Base-by-base conservation (phyloP, 2,329 filamentous ascomycete species). In the Exophiala calicioides region DNA sequence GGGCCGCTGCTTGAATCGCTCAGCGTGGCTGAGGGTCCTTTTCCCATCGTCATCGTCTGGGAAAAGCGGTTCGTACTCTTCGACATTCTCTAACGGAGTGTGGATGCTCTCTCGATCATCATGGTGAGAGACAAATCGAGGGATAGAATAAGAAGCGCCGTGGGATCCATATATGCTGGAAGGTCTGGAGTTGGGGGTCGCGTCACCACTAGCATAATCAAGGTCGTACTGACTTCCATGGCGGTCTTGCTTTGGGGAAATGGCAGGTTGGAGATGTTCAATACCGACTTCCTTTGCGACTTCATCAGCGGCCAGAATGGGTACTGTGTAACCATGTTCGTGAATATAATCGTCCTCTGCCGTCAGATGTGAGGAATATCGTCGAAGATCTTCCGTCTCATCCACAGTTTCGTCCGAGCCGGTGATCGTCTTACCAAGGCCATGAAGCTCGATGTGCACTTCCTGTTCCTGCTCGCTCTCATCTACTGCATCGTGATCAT, bases 1-100 rank as follows among this genome's bases (percentile, higher is more conserved):
- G 4, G 75, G 71, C 27, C 74, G 71, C 45, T 67, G 69, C 65
- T 80, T 82, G 57, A 82, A 72, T 54, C 76, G 76, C 48, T 81
- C 75, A 23, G 71, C 70, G 23, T 74, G 68, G n/a, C 74, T 74
- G 38, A 76, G 62, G 6, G 71, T 72, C 46, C 76, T 71, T 18
- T 76, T 69, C 45, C 81, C 79, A 3, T 79, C 77, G 12, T 90
- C 86, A 46, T 93, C 77, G 10, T 82, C 90, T 0, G 88, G 84
- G 68, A 98, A 98, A 3, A 98, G 73, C 1, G 93, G 93, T 65
- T 97, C 91, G 61, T 97, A 97, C 65, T 97, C 90, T 60, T 90
- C 85, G 4, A 95, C 87, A 61, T 95, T 86, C 59, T 94, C 89
- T 6, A 95, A 72, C 4, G 87, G 88, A 3, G 85, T 90, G 32